Conservation (phyloP, 805 yeast genomes). For the Candida caryicola region DNA sequence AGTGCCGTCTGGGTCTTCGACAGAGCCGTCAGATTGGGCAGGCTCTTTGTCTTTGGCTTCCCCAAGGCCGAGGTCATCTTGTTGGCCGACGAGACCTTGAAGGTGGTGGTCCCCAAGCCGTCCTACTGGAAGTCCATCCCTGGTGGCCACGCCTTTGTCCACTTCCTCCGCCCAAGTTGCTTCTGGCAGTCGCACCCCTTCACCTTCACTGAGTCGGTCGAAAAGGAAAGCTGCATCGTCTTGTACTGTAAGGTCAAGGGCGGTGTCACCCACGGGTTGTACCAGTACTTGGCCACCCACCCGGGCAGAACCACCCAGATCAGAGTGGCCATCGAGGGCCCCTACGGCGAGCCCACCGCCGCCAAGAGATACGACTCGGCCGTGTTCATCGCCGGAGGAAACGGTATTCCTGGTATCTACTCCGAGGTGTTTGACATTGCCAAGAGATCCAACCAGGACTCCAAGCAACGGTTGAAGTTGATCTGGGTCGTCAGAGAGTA, state of each 20-base stretch:
- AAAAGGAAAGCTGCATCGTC: slow-evolving; percentile 18
- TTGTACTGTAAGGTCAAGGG: slow-evolving; percentile 37
- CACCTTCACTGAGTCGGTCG: slow-evolving; percentile 25
- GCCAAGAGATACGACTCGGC: slow-evolving; percentile 50
- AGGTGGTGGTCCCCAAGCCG: slow-evolving; percentile 36
- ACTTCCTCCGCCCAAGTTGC: slow-evolving; percentile 30
- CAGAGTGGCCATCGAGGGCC: slow-evolving; percentile 56
- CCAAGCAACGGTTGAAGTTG: slow-evolving; percentile 35
- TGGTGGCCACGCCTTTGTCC: slow-evolving; percentile 42
- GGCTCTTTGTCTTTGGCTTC: slow-evolving; percentile 33
- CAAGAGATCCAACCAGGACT: slow-evolving; percentile 16
- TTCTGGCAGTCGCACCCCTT: slow-evolving; percentile 47
- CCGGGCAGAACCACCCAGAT: slow-evolving; percentile 28
- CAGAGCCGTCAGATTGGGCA: slow-evolving; percentile 25
- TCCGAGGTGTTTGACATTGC: slow-evolving; percentile 37
- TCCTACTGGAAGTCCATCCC: slow-evolving; percentile 35
- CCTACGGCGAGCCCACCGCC: slow-evolving; percentile 58
- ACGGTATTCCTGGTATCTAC: slow-evolving; percentile 62
- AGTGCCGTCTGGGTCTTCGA: slow-evolving; percentile 39
- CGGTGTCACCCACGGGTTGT: slow-evolving; percentile 35
- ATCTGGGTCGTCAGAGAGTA: slow-evolving; percentile 63
- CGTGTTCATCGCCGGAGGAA: slow-evolving; percentile 68
- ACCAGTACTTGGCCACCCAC: slow-evolving; percentile 20
- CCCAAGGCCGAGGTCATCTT: slow-evolving; percentile 31
- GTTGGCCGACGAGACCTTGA: slow-evolving; percentile 36